These are phyloP conservation scores for Neurospora discreta DNA, from an alignment of 495 filamentous ascomycete genomes.

Conservation along the genomic window DNA sequence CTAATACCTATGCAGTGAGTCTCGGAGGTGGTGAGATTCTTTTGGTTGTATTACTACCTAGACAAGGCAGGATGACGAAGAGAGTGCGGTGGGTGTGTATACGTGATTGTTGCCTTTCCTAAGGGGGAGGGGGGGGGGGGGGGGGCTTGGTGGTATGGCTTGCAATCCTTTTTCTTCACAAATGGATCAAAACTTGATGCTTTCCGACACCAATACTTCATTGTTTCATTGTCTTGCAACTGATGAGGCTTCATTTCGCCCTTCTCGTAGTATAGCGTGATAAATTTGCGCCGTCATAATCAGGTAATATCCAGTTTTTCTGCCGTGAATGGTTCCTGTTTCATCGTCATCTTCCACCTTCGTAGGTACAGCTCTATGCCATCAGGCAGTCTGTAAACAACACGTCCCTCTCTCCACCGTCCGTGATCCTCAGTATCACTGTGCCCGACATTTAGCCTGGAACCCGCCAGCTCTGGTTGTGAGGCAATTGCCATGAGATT, in stretches of 20 bases:
- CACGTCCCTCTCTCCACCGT: background rate
- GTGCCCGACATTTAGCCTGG: rapidly evolving
- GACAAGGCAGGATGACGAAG: background rate
- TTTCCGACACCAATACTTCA: background rate
- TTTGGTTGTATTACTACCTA: background rate
- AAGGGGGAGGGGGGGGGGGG: background rate
- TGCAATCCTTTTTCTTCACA: background rate
- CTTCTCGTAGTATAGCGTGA: background rate
- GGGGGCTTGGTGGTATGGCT: background rate
- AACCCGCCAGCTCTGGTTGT: background rate
- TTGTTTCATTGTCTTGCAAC: background rate
- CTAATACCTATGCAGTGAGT: background rate
- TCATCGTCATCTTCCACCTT: background rate
- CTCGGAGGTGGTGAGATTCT: background rate
- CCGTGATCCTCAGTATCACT: rapidly evolving
- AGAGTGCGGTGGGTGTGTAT: background rate
- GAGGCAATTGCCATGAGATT: background rate
- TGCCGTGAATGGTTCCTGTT: background rate
- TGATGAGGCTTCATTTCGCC: background rate
- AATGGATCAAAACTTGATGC: background rate
- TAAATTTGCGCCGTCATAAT: background rate
- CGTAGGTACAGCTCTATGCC: background rate
- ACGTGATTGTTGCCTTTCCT: background rate
- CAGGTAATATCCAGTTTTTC: background rate
- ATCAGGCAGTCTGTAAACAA: background rate